Base-by-base conservation (phyloP, 2,329 filamentous ascomycete species). In the Fusarium albidum region DNA sequence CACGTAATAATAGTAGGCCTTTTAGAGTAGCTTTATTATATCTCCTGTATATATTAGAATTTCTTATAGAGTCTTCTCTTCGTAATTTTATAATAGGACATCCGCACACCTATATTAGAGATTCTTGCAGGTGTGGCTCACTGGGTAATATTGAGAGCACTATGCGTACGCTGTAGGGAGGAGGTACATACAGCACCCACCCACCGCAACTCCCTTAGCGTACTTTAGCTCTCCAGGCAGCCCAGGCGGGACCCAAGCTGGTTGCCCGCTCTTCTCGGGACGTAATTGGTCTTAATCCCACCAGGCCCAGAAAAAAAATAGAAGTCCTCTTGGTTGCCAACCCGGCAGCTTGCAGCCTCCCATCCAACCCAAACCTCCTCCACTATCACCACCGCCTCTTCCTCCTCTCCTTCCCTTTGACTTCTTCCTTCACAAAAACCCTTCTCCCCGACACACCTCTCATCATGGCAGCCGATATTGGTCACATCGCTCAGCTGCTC, bases 401-500 rank as follows among this genome's bases (percentile, higher is more conserved):
- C 50, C 37, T 54, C 38, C 49, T 49, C 49, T 52, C 46, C 52
- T 50, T 26, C 32, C 21, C 34, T 45, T 28, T 47, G 52, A 59
- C 59, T 53, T 57, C 63, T 48, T 51, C 55, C 38, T 39, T 27
- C 45, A 26, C 35, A 28, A 40, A 51, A 52, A 18, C 26, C 42
- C 32, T 48, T 15, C 39, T 31, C 29, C 41, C 29, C 41, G 32
- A 34, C 39, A 52, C 44, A 61, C 45, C 44, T 62, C 53, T 69
- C 71, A 80, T 63, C 70, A 86, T 86, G 83, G 81, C 82, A 70
- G 76, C 80, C 64, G 77, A 83, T 63, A 78, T 85, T 69, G 77
- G 77, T 64, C 76, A 77, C 55, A 79, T 97, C 73, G 89, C 92
- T 60, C 86, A 92, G 81, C 83, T 98, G 74, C 87, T 99, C 61